Evolutionary conservation across 192 early-diverging fungal genomes (phyloP).

Genomic region (Thamnidium elegans): DNA sequence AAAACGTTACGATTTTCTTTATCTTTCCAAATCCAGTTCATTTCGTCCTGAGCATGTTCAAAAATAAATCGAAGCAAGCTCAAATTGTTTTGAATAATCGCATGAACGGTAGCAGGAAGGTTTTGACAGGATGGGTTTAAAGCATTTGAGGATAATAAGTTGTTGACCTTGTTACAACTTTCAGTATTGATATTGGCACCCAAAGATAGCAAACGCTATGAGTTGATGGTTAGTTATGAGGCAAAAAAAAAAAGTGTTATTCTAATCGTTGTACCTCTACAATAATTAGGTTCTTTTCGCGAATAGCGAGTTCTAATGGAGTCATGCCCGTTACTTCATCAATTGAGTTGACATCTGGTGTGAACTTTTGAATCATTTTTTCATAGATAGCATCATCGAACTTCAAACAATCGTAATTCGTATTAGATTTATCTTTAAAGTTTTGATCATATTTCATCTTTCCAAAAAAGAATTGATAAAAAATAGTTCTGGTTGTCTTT

Average conservation of each 20-base stretch:
- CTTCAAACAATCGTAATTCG: not conserved
- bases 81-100: slow-evolving; percentile 19
- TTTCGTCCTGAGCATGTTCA: slow-evolving; percentile 1
- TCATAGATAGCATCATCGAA: slow-evolving; percentile 1
- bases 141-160: not conserved
- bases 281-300: slow-evolving; percentile 18
- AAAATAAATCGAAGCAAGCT: slow-evolving; percentile 9
- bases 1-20: slow-evolving; percentile 12
- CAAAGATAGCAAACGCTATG: slow-evolving; percentile 31
- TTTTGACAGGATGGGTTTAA: slow-evolving; percentile 5
- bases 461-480: slow-evolving; percentile 22
- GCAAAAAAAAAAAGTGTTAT: not conserved
- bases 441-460: not conserved
- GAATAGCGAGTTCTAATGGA: slow-evolving; percentile 45
- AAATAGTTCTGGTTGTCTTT: slow-evolving; percentile 12
- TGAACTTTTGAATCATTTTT: slow-evolving; percentile 8
- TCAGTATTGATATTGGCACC: slow-evolving; percentile 41
- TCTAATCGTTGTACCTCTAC: slow-evolving; percentile 27
- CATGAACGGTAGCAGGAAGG: slow-evolving; percentile 41
- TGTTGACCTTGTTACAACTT: slow-evolving; percentile 12
- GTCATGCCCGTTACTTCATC: slow-evolving; percentile 38
- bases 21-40: slow-evolving; percentile 23
- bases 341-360: slow-evolving; percentile 35
- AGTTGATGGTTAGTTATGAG: not conserved
- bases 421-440: not conserved